These are phyloP conservation scores for Nothophoma quercina DNA, from an alignment of 2,329 filamentous ascomycete species.

Conservation along the genomic window DNA sequence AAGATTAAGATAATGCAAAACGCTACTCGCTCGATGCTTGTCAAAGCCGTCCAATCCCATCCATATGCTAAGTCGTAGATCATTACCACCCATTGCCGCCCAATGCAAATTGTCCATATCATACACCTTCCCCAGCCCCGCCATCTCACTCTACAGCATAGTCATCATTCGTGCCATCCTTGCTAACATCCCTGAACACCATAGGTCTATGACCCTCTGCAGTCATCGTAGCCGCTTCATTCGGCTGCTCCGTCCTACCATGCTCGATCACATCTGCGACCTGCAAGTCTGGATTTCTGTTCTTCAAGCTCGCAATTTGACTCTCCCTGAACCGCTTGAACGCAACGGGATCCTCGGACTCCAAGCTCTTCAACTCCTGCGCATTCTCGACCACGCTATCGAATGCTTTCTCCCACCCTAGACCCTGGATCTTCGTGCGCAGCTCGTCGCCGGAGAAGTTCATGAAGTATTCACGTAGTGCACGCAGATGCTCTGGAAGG, in stretches of 20 bases:
- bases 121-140: neutral
- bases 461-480: constrained; percentile 70
- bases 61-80: constrained; percentile 4
- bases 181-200: constrained; percentile 14
- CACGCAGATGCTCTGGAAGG: constrained; percentile 54
- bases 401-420: constrained; percentile 65
- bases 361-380: constrained; percentile 69
- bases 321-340: constrained; percentile 45
- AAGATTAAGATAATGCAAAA: neutral
- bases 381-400: constrained; percentile 70
- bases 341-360: constrained; percentile 46
- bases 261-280: constrained; percentile 11
- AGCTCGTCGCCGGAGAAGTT: constrained; percentile 68
- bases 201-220: constrained; percentile 1
- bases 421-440: constrained; percentile 60
- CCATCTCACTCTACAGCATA: constrained; percentile 4
- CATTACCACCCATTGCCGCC: constrained; percentile 6
- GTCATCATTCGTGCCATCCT: constrained; percentile 4
- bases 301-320: constrained; percentile 50
- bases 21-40: neutral
- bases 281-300: constrained; percentile 36
- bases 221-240: neutral
- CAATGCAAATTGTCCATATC: constrained; percentile 12
- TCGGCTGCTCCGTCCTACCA: neutral
- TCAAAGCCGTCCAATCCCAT: constrained; percentile 1